Base-by-base conservation (phyloP, 2,329 filamentous ascomycete species). In the Cladosporium austrohemisphaericum region DNA sequence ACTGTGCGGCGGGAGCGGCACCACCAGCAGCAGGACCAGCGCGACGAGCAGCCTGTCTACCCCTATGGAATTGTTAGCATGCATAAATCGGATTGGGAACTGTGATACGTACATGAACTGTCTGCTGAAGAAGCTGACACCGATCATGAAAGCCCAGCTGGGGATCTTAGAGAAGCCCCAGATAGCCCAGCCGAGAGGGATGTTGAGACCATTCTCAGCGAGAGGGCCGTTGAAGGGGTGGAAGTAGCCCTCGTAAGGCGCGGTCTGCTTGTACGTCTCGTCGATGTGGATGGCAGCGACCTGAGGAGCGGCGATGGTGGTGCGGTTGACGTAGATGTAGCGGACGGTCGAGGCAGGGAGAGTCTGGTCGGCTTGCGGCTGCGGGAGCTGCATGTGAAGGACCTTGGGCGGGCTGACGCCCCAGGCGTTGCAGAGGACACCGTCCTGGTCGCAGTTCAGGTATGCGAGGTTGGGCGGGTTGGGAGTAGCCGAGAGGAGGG, bases 131-230 rank as follows among this genome's bases (percentile, higher is more conserved):
- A 91, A 82, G 46, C 84, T 87, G 59, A 92, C 76, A 41, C 80
- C 65, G 58, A 92, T 76, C 87, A 92, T 91, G 63, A 89, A 83
- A 49, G 81, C 70, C 87, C 87, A 92, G 58, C 76, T 81, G 3
- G 81, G 81, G 56, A 84, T 73, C 65, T 74, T 71, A 26, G 74
- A 70, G 61, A 84, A 75, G 23, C 62, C 75, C 79, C 81, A 89
- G 58, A 88, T 74, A 44, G 78, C 57, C 64, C 87, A 90, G 50
- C 77, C 87, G 35, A 85, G 68, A 31, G 85, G 84, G 45, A 85
- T 69, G 25, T 47, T 73, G 23, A 88, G 60, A 55, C 78, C 76
- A 55, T 79, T 76, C 72, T 86, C 69, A 52, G 80, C 81, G 33
- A 86, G 70, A 53, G 72, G 69, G 54, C 87, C 85, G 61, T 88